Percentiles rank a stretch among this genome's conserved stretches.
phyloP scores from a whole-genome alignment of 805 yeast genomes.

The Candida insectalens region DNA sequence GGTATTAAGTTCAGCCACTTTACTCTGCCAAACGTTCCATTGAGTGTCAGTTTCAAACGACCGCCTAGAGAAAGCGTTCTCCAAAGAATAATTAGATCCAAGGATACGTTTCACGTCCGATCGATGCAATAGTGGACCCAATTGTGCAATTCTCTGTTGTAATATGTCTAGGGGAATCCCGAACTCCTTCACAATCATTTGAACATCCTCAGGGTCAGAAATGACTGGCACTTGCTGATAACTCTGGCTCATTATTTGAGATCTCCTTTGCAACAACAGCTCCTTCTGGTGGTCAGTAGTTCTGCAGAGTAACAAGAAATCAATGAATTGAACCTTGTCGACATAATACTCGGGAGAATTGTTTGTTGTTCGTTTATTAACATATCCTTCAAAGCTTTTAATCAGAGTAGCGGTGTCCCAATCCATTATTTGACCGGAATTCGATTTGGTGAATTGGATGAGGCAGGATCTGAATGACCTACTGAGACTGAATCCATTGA shows the following conservation, averaged over 20 bases:
- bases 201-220: slow-evolving; percentile 6
- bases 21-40: slow-evolving; percentile 10
- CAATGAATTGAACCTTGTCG: slow-evolving; percentile 10
- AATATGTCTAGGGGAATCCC: slow-evolving; percentile 3
- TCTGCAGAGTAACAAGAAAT: slow-evolving; percentile 9
- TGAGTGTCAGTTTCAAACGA: slow-evolving; percentile 9
- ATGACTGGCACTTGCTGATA: slow-evolving; percentile 10
- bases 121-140: slow-evolving; percentile 3
- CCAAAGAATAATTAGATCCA: slow-evolving; percentile 2
- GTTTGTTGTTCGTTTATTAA: not conserved
- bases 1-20: slow-evolving; percentile 6
- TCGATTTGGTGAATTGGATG: slow-evolving; percentile 3
- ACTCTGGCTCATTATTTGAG: slow-evolving; percentile 3
- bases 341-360: slow-evolving; percentile 4
- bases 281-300: slow-evolving; percentile 5
- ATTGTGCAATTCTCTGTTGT: slow-evolving; percentile 1
- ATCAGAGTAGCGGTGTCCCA: slow-evolving; percentile 6
- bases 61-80: slow-evolving; percentile 3
- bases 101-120: slow-evolving; percentile 4
- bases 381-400: slow-evolving; percentile 1
- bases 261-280: slow-evolving; percentile 4
- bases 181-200: slow-evolving; percentile 6
- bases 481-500: slow-evolving; percentile 9
- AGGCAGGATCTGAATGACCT: slow-evolving; percentile 10
- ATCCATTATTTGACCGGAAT: slow-evolving; percentile 4